Evolutionary conservation across 306 rosid genomes (phyloP).

Genomic region (Begonia masoniana): DNA sequence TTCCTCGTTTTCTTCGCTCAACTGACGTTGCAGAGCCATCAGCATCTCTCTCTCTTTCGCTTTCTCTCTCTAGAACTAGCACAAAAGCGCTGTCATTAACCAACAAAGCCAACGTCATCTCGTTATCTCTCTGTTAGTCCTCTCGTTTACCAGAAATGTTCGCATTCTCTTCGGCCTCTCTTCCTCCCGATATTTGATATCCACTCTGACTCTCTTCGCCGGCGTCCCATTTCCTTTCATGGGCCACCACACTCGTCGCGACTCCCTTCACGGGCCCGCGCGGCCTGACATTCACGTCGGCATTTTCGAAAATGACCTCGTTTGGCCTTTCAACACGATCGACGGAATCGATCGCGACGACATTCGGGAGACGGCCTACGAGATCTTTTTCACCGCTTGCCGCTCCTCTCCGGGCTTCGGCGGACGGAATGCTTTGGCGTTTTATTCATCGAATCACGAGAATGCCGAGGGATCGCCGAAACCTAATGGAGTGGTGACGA

Average conservation of each 20-base stretch:
- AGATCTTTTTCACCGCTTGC: constrained; percentile 77
- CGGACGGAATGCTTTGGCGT: constrained; percentile 44
- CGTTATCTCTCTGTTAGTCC: constrained; percentile 6
- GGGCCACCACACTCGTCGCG: constrained; percentile 81
- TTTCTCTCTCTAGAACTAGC: constrained; percentile 1
- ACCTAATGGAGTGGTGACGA: constrained; percentile 38
- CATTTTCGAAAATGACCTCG: constrained; percentile 19
- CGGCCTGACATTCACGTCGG: constrained; percentile 21
- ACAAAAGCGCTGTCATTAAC: constrained; percentile 33
- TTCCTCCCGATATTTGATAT: constrained; percentile 20
- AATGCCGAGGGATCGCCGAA: constrained; percentile 12
- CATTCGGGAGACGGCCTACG: constrained; percentile 67
- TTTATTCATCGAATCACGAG: constrained; percentile 16
- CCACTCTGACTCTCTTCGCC: constrained; percentile 1
- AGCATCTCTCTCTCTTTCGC: constrained; percentile 8
- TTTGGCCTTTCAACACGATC: constrained; percentile 41
- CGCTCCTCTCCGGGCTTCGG: constrained; percentile 80
- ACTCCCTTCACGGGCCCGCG: constrained; percentile 20
- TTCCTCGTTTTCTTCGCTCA: constrained; percentile 29
- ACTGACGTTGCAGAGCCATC: constrained; percentile 20
- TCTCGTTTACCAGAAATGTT: constrained; percentile 24
- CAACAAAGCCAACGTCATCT: constrained; percentile 12
- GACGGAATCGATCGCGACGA: constrained; percentile 42
- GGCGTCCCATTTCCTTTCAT: constrained; percentile 14
- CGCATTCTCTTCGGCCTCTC: constrained; percentile 15